Conservation (phyloP, 805 yeast genomes). For the Blastobotrys robertii region DNA sequence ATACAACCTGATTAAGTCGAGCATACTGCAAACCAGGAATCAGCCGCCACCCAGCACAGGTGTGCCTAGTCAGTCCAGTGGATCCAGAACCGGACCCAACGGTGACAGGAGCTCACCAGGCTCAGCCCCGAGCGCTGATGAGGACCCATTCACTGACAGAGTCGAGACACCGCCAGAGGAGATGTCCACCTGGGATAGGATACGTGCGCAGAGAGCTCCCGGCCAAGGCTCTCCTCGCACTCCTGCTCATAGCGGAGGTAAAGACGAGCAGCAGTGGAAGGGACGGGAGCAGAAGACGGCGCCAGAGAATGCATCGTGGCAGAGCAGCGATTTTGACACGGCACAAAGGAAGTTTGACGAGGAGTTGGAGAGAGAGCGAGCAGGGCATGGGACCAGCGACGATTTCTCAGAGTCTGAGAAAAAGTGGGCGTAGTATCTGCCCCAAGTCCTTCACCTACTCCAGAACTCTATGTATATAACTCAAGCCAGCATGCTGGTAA, state of each 20-base stretch:
- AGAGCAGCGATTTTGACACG: conserved; percentile 1
- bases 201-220: conserved; percentile 5
- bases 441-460: too few species aligned
- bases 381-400: conserved; percentile 15
- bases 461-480: too few species aligned
- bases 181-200: conserved; percentile 12
- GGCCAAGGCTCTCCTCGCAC: neutral
- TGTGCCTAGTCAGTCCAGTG: too few species aligned
- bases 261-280: neutral
- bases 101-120: neutral
- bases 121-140: neutral
- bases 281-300: conserved; percentile 1
- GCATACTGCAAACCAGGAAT: neutral
- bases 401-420: conserved; percentile 20
- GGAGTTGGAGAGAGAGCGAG: conserved; percentile 17
- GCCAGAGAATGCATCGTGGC: conserved; percentile 1
- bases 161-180: neutral
- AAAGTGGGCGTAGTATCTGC: conserved; percentile 12
- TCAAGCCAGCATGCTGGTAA: too few species aligned
- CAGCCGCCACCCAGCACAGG: neutral
- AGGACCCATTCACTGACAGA: neutral
- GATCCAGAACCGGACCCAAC: too few species aligned
- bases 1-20: conserved; percentile 7
- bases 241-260: neutral
- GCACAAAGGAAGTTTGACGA: conserved; percentile 15